Evolutionary conservation across 768 basidiomycete species (phyloP), one percentile per base, ranked within the genome.

Genomic region (Phylloporus arenicola): DNA sequence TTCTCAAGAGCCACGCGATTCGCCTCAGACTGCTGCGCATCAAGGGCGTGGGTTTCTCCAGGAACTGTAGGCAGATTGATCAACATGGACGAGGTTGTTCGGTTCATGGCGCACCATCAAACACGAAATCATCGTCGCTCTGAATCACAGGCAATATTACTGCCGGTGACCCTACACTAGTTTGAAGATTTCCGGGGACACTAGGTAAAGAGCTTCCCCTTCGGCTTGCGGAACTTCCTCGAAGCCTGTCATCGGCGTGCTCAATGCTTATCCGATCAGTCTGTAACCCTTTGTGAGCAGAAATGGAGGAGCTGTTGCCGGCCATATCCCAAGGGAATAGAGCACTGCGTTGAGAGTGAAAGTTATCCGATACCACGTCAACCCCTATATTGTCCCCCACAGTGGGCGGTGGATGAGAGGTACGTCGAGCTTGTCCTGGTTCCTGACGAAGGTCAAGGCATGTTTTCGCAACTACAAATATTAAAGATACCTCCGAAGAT

Each of bases 281-380:
- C 7, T 57, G 63, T 13, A 62, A 50, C 19, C 67, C 68, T 31
- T 69, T 68, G 3, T 51, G 74, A 22, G 67, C 78, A 29, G 60
- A 56, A 22, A 69, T 71, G 29, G 77, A 82, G 1, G 84, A 85
- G 45, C 83, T 86, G 35, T 72, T 73, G 1, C 82, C 85, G 5
- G 87, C 88, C 62, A 90, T 78, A 60, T 91, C 87, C 88, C 88
- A 92, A 6, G 89, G 88, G 62, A 89, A 89, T 27, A 90, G 62
- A 9, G 83, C 81, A 55, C 81, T 86, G 30, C 76, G 73, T 59
- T 88, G 86, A 17, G 86, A 86, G 25, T 72, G 70, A 37, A 68
- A 64, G 29, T 65, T 64, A 35, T 72, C 70, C 25, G 70, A 63
- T 31, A 65, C 72, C 6, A 75, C 52, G 40, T 77, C 76, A 44